Conservation (phyloP, 805 yeast genomes). For the Zygosaccharomyces bisporus region DNA sequence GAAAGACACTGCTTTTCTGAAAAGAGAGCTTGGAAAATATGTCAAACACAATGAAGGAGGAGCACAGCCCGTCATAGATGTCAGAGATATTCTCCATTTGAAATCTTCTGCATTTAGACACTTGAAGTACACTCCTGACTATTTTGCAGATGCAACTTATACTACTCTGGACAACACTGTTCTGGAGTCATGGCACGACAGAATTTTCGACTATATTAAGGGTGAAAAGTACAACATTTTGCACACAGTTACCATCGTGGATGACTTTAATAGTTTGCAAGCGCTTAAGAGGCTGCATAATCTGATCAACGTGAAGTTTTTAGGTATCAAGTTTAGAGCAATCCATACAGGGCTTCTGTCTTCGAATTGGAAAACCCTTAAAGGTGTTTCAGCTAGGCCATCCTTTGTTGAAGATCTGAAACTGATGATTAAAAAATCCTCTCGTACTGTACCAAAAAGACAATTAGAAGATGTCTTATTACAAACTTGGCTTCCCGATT, state of each 20-base stretch:
- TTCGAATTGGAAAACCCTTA: slow-evolving; percentile 23
- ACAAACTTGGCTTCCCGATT: slow-evolving; percentile 28
- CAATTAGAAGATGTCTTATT: slow-evolving; percentile 13
- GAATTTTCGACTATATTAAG: slow-evolving; percentile 24
- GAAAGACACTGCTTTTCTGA: slow-evolving; percentile 45
- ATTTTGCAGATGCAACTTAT: slow-evolving; percentile 33
- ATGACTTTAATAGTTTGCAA: slow-evolving; percentile 44
- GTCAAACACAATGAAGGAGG: slow-evolving; percentile 11
- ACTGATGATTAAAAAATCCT: background rate
- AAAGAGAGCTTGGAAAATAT: slow-evolving; percentile 19
- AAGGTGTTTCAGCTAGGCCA: slow-evolving; percentile 15
- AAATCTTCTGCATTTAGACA: slow-evolving; percentile 43
- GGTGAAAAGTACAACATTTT: slow-evolving; percentile 24
- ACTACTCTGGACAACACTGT: slow-evolving; percentile 26
- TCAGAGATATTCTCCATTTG: slow-evolving; percentile 32
- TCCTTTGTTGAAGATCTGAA: slow-evolving; percentile 29
- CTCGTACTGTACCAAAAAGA: slow-evolving; percentile 8
- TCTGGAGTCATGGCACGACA: slow-evolving; percentile 17
- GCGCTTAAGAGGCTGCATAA: slow-evolving; percentile 45
- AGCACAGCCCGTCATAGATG: slow-evolving; percentile 15
- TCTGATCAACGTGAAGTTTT: slow-evolving; percentile 24
- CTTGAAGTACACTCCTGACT: slow-evolving; percentile 49
- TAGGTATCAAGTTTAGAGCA: slow-evolving; percentile 41
- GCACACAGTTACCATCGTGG: slow-evolving; percentile 52
- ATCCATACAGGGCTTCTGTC: slow-evolving; percentile 31